Evolutionary conservation across 768 basidiomycete species (phyloP).

Genomic region (Rhodotorula babjevae): DNA sequence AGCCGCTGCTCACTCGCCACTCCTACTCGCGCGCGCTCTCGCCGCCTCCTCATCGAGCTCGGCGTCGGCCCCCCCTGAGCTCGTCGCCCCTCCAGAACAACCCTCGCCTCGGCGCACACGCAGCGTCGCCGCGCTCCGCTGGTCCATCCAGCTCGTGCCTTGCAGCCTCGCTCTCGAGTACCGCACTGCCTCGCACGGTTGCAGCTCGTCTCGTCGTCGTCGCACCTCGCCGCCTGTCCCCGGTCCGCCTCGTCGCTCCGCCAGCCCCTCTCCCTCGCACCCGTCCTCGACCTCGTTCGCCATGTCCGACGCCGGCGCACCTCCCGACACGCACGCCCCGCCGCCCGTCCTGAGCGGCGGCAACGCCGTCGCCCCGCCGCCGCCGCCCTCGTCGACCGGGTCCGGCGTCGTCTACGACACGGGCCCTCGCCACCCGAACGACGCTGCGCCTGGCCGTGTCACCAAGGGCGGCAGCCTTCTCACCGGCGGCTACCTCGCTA

Average conservation of each 20-base stretch:
- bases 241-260: not conserved
- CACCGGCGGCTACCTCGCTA: slow-evolving; percentile 34
- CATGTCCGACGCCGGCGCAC: not conserved
- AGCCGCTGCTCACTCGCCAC: not conserved
- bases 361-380: not conserved
- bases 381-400: not conserved
- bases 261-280: not conserved
- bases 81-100: no score
- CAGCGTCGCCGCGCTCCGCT: not conserved
- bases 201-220: not conserved
- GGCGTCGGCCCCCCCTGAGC: not conserved
- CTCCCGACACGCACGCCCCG: not conserved
- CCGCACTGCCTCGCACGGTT: not conserved
- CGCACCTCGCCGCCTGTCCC: not conserved
- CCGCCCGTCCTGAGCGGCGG: not conserved
- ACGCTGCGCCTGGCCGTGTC: slow-evolving; percentile 29
- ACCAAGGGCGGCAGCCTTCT: slow-evolving; percentile 26
- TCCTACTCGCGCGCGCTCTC: not conserved
- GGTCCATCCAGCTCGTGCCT: not conserved
- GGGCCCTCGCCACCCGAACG: slow-evolving; percentile 21
- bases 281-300: no score
- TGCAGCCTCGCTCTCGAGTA: not conserved
- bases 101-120: not conserved
- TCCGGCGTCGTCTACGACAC: not conserved
- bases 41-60: not conserved